Conservation (phyloP, 805 yeast species). For the Wickerhamomyces xylosicus region DNA sequence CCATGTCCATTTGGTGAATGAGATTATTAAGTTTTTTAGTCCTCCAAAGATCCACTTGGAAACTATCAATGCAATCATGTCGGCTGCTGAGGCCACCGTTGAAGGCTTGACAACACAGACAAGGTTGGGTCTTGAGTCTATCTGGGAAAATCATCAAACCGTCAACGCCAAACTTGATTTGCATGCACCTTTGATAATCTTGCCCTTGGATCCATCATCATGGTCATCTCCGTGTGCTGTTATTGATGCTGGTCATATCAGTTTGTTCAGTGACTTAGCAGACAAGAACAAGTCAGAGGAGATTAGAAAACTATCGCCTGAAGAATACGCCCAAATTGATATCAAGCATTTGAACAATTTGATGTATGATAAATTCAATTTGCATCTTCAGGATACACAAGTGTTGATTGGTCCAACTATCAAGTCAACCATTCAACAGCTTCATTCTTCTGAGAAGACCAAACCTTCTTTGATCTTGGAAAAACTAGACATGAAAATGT, state of each 20-base stretch:
- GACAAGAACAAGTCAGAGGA: conserved; percentile 58
- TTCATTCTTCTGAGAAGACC: conserved; percentile 34
- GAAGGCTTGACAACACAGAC: conserved; percentile 88
- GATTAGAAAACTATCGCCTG: conserved; percentile 50
- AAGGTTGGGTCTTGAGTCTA: conserved; percentile 84
- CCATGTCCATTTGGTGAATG: conserved; percentile 76
- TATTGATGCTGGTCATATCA: conserved; percentile 92
- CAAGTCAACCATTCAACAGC: conserved; percentile 63
- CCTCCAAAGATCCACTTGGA: conserved; percentile 83
- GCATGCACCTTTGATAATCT: conserved; percentile 84
- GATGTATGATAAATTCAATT: conserved; percentile 82
- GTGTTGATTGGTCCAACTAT: conserved; percentile 78
- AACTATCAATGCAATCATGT: conserved; percentile 82
- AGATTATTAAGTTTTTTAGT: conserved; percentile 62
- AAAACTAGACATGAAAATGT: conserved; percentile 60
- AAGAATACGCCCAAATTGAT: conserved; percentile 57
- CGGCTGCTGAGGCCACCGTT: conserved; percentile 91
- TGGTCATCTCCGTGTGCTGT: conserved; percentile 85
- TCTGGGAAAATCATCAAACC: conserved; percentile 91
- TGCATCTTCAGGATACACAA: conserved; percentile 78
- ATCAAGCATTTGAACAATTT: conserved; percentile 31
- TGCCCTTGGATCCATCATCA: conserved; percentile 73
- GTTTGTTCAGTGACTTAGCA: conserved; percentile 71
- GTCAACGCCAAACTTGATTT: conserved; percentile 76
- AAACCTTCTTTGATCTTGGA: conserved; percentile 53